Base-by-base conservation (phyloP, 305 asterid genomes). In the Solanum hybrid region DNA sequence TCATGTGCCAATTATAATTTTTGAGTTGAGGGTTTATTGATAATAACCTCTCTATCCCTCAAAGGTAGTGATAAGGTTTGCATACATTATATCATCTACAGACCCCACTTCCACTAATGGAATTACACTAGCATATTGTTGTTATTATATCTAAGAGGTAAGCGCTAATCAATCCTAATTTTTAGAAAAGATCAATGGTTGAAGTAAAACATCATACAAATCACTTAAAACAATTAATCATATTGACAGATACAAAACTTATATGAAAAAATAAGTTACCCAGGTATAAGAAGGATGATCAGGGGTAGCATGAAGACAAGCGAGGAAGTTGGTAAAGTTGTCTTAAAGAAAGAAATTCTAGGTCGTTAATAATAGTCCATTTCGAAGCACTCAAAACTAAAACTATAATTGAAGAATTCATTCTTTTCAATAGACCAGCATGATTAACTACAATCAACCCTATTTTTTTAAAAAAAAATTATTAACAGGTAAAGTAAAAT, bases 251-350 rank as follows among this genome's bases (percentile, higher is more conserved):
- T 32, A 10, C 36, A 41, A 31, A 65, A 77, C 32, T 6, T 2
- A 87, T 8, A 80, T 34, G 45, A 79, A 82, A 27, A 31, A 24
- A 79, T 31, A 70, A 88, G 91, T 90, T 87, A 89, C 93, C 85
- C 90, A 90, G 39, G 94, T 88, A 91, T 96, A 96, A 90, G 96
- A 94, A 86, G 96, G 98, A 73, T 95, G 98, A 92, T 92, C 93
- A 80, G 97, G 97, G 65, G 7, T 24, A 31, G 95, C 88, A 77
- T 27, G 86, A 65, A 92, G 70, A 86, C 57, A 73, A 87, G 95
- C 94, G 31, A 92, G 78, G 84, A 89, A 70, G 11, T 94, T 90
- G 45, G 89, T 84, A 51, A 51, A 8, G 68, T 51, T 17, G 22
- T 51, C 9, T 2, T 51, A 51, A 51, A 51, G 68, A 51, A 6